These are phyloP conservation scores for Citrullus amarus DNA, from an alignment of 306 rosid species.

Conservation along the genomic window DNA sequence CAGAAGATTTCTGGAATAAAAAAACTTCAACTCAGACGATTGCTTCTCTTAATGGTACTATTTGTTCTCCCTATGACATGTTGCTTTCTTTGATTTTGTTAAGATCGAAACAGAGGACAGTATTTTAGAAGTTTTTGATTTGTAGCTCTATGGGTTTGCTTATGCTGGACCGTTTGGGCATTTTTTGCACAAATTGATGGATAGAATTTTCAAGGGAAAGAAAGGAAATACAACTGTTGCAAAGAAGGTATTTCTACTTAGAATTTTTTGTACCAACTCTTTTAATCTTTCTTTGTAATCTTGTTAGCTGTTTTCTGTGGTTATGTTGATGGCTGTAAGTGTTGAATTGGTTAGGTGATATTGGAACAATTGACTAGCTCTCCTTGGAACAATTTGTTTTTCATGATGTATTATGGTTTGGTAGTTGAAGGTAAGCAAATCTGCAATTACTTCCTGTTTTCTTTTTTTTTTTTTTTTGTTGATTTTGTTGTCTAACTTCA, in stretches of 20 bases:
- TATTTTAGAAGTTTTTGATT: background rate
- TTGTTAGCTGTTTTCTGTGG: background rate
- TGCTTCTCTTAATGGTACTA: conserved; percentile 61
- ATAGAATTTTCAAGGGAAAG: conserved; percentile 58
- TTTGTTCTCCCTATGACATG: background rate
- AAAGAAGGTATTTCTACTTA: conserved; percentile 38
- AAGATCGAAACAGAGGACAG: background rate
- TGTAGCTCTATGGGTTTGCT: conserved; percentile 84
- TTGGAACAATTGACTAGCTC: conserved; percentile 74
- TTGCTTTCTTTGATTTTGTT: background rate
- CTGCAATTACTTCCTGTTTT: background rate
- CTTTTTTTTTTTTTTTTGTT: background rate
- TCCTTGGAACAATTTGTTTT: conserved; percentile 82
- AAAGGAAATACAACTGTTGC: conserved; percentile 62
- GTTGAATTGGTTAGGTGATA: conserved; percentile 41
- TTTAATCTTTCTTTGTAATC: background rate
- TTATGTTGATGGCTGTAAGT: conserved; percentile 13
- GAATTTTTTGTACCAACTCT: background rate
- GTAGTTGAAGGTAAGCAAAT: conserved; percentile 64
- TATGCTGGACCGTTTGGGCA: conserved; percentile 90
- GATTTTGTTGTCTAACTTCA: background rate
- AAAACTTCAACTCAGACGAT: conserved; percentile 72
- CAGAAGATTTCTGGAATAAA: conserved; percentile 84
- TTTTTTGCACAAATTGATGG: conserved; percentile 84
- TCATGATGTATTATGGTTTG: conserved; percentile 85